These are phyloP conservation scores for Claviceps humidiphila DNA, from an alignment of 2,329 filamentous ascomycete species.

Conservation along the genomic window DNA sequence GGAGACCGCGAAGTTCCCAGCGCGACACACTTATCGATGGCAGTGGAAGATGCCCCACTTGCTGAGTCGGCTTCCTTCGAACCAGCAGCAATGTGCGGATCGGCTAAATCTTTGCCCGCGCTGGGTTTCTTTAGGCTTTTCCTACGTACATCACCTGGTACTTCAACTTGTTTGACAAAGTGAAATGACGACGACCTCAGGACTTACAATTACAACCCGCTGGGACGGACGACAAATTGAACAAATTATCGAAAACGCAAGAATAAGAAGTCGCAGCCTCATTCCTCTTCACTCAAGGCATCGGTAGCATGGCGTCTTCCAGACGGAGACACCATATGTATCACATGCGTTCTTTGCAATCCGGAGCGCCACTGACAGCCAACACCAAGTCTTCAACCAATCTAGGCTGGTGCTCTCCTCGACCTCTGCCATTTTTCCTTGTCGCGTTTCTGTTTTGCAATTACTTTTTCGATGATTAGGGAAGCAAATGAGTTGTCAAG, in stretches of 20 bases:
- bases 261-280: background rate
- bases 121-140: background rate
- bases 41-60: too few relatives aligned
- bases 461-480: background rate
- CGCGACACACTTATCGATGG: background rate
- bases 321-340: background rate
- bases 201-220: background rate
- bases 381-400: background rate
- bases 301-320: background rate
- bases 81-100: background rate
- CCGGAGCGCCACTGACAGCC: background rate
- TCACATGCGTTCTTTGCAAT: background rate
- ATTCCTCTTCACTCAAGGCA: background rate
- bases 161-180: too few relatives aligned
- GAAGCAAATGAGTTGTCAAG: background rate
- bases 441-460: background rate
- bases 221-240: background rate
- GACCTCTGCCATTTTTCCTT: background rate
- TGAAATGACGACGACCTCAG: too few relatives aligned
- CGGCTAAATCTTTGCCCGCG: background rate
- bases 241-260: background rate
- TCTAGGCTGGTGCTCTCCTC: background rate
- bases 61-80: background rate
- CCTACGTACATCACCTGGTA: too few relatives aligned
- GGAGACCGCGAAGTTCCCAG: constrained; percentile 1